Evolutionary conservation across 2,329 filamentous ascomycete genomes (phyloP).

Genomic region (Lachnellula arida): DNA sequence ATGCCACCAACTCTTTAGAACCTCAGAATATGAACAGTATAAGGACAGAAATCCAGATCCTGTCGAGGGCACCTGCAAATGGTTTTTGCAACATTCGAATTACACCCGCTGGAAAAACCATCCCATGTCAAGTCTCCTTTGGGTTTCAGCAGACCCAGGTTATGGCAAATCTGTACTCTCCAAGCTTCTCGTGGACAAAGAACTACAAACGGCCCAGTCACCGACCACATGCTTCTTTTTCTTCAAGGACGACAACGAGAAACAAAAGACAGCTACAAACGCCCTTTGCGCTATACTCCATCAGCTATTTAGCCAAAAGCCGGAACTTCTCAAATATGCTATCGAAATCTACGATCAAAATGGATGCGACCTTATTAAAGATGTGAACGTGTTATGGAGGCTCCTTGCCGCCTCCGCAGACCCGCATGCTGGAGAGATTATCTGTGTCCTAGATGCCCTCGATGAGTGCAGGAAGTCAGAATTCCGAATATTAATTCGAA

Average conservation of each 20-base stretch:
- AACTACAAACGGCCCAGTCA: slow-evolving; percentile 15
- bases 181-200: slow-evolving; percentile 31
- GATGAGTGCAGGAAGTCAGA: slow-evolving; percentile 35
- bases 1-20: slow-evolving; percentile 38
- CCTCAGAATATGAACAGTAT: slow-evolving; percentile 30
- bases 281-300: slow-evolving; percentile 40
- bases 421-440: slow-evolving; percentile 27
- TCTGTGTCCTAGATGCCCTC: slow-evolving; percentile 38
- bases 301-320: slow-evolving; percentile 34
- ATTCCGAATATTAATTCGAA: slow-evolving; percentile 19
- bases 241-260: slow-evolving; percentile 35
- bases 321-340: slow-evolving; percentile 32
- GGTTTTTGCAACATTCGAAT: slow-evolving; percentile 31
- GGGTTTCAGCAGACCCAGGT: slow-evolving; percentile 38
- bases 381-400: slow-evolving; percentile 30
- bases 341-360: slow-evolving; percentile 24
- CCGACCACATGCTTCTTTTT: slow-evolving; percentile 39
- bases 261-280: slow-evolving; percentile 33
- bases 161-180: slow-evolving; percentile 38
- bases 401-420: slow-evolving; percentile 30
- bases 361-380: slow-evolving; percentile 25
- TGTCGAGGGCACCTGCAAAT: slow-evolving; percentile 31
- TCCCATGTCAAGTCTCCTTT: slow-evolving; percentile 27
- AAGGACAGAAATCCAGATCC: slow-evolving; percentile 27
- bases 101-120: slow-evolving; percentile 30